Evolutionary conservation across 306 rosid genomes (phyloP), one percentile per base, ranked within the genome.

Genomic region (Potentilla sterilis): DNA sequence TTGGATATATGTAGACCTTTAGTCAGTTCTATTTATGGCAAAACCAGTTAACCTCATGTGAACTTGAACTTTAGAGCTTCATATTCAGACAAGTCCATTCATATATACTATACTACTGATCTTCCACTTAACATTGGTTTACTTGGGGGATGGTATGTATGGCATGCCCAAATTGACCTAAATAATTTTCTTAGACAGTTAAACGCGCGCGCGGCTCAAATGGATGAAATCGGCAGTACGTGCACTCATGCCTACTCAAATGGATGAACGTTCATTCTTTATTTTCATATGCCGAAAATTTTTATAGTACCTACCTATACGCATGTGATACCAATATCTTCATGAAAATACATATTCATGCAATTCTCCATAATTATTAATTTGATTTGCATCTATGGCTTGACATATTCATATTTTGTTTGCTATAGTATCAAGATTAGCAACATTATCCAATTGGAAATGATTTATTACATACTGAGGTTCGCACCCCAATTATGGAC

Each of bases 401-500:
- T 32, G n/a, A 52, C 19, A 41, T 52, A 67, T 41, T 67, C 12
- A 28, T 63, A 5, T 73, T 43, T 59, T 73, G 55, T 73, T 57
- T 58, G 68, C 28, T 64, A 28, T 28, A 63, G 42, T 71, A 72
- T 5, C 76, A 55, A 55, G 38, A 21, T 22, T 55, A 73, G 15
- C 0, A 15, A 42, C 49, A 58, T 73, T 42, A 73, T 73, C 42
- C 55, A 9, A 65, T 19, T 38, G 46, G 21, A 18, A 35, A 37
- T 64, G 69, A 47, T 38, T 58, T 73, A n/a, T 58, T 73, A 13
- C 32, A 4, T 40, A 3, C 7, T 14, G 13, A 38, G 51, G 51
- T 22, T 55, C 48, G 47, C 48, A 72, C 76, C 47, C 51, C 62
- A 21, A 68, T 64, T 38, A 64, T 69, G 76, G 66, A 54, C 51